Percentiles rank a stretch among this genome's conserved stretches.
Conservation (phyloP, 1,284 basidiomycete species). For the Trametes sp. region DNA sequence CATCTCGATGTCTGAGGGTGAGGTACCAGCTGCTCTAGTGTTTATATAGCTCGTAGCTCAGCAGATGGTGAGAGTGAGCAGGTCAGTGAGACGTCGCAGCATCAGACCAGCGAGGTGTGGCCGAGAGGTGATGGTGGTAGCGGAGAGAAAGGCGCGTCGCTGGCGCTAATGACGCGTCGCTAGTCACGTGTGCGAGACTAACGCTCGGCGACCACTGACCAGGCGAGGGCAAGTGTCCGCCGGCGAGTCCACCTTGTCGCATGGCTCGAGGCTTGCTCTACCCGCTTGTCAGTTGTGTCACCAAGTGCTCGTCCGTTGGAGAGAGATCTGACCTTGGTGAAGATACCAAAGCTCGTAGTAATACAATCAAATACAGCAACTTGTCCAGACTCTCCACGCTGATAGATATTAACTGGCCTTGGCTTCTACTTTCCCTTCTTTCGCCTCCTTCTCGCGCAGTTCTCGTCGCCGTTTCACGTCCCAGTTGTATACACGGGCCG, state of each 20-base stretch:
- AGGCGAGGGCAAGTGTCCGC: too few relatives aligned
- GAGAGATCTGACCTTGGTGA: too few relatives aligned
- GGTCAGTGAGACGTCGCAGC: too few relatives aligned
- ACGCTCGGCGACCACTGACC: too few relatives aligned
- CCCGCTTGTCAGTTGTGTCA: too few relatives aligned
- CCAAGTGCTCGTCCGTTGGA: too few relatives aligned
- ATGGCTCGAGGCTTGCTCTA: too few relatives aligned
- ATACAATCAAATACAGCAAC: conserved; percentile 10
- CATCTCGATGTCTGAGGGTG: conserved; percentile 1
- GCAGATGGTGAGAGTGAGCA: too few relatives aligned
- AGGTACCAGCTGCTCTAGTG: too few relatives aligned
- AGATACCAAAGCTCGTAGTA: neutral
- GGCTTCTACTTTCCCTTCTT: conserved; percentile 26
- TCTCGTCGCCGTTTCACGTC: conserved; percentile 88
- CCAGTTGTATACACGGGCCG: conserved; percentile 96
- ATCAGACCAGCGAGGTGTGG: neutral
- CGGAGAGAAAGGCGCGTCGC: conserved; percentile 2
- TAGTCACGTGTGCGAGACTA: conserved; percentile 23
- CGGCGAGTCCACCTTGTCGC: too few relatives aligned
- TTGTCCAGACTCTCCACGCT: neutral
- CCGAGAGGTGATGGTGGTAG: conserved; percentile 16
- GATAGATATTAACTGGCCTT: conserved; percentile 16
- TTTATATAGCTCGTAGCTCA: too few relatives aligned
- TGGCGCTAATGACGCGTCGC: conserved; percentile 18
- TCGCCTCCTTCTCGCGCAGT: conserved; percentile 53